Evolutionary conservation across 78 protist genomes (phyloP).

Genomic region (Trichosphaerium sp.): DNA sequence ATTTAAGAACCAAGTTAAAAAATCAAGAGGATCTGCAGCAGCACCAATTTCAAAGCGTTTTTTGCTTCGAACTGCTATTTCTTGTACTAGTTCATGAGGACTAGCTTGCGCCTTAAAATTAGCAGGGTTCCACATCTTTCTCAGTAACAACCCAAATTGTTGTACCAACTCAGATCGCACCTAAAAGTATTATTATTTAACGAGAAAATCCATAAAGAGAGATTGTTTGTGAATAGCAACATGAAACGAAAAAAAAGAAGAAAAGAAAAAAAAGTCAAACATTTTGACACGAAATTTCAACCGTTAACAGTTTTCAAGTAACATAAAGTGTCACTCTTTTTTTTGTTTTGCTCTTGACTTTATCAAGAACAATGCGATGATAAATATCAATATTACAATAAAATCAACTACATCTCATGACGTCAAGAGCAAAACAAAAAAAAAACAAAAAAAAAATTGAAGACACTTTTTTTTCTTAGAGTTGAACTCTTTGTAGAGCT

Average conservation of each 20-base stretch:
- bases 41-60: slow-evolving; percentile 45
- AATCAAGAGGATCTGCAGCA: slow-evolving; percentile 65
- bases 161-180: slow-evolving; percentile 20
- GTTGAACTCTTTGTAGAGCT: too few species aligned
- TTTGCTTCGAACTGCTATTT: not conserved
- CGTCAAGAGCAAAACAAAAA: too few species aligned
- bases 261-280: too few species aligned
- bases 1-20: slow-evolving; percentile 75
- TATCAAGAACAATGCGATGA: not conserved
- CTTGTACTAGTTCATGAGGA: slow-evolving; percentile 79
- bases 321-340: not conserved
- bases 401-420: too few species aligned
- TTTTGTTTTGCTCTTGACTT: not conserved
- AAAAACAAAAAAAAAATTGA: too few species aligned
- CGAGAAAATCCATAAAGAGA: not conserved
- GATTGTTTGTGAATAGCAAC: not conserved
- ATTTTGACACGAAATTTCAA: not conserved
- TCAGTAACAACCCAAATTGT: slow-evolving; percentile 54
- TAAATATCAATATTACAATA: too few species aligned
- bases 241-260: not conserved
- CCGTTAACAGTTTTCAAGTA: not conserved
- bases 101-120: slow-evolving; percentile 77
- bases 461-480: too few species aligned
- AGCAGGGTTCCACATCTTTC: slow-evolving; percentile 81
- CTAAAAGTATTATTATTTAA: not conserved